phyloP scores from a whole-genome alignment of 129 eudicot genomes.

The Chrysanthemum seticuspe region DNA sequence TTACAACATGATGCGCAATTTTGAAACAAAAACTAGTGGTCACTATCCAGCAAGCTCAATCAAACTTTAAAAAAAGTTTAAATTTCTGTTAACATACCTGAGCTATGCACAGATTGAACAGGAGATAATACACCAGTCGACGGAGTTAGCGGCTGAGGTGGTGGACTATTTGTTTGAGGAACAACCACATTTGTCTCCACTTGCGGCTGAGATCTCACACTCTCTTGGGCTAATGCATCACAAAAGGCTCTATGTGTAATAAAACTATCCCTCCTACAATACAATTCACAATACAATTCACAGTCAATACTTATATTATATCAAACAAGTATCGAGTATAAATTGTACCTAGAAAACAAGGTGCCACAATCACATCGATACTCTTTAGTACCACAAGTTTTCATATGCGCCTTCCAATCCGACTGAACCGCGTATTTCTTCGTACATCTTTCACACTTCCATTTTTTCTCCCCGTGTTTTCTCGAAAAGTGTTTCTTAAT shows the following conservation, averaged over 20 bases:
- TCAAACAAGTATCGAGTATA: neutral
- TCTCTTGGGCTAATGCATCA: conserved; percentile 88
- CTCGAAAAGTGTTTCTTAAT: conserved; percentile 86
- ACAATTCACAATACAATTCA: neutral
- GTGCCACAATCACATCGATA: conserved; percentile 91
- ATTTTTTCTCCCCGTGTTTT: conserved; percentile 89
- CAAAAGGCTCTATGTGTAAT: conserved; percentile 93
- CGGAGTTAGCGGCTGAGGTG: conserved; percentile 72
- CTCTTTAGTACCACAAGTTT: conserved; percentile 77
- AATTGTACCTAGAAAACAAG: conserved; percentile 61
- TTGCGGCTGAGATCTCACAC: conserved; percentile 54
- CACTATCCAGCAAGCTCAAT: neutral
- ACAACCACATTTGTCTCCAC: conserved; percentile 26
- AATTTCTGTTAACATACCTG: conserved; percentile 43
- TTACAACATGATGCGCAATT: conserved; percentile 27
- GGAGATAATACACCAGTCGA: conserved; percentile 72
- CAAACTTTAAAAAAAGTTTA: neutral
- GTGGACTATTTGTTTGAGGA: conserved; percentile 48
- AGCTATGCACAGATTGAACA: conserved; percentile 72
- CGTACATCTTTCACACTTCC: conserved; percentile 75
- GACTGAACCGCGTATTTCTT: conserved; percentile 84
- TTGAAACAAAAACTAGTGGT: conserved; percentile 14
- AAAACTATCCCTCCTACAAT: conserved; percentile 77
- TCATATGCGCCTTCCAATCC: conserved; percentile 93
- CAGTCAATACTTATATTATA: neutral